phyloP scores from a whole-genome alignment of 345 rosid genomes.

The Rhizophora apiculata region DNA sequence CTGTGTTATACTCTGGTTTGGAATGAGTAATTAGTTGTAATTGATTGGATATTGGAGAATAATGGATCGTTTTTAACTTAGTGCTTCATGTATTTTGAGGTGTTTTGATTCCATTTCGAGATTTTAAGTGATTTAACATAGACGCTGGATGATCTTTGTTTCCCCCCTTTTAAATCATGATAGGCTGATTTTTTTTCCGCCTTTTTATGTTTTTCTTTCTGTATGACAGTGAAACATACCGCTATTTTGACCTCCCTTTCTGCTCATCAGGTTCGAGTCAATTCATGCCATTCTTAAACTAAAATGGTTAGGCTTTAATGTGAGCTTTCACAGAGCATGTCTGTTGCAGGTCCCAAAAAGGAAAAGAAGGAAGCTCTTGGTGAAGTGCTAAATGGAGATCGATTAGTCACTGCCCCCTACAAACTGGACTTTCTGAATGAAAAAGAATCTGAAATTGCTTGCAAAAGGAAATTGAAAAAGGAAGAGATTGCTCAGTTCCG shows the following conservation, averaged over 20 bases:
- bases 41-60: too few species aligned
- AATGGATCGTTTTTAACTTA: too few species aligned
- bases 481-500: constrained; percentile 61
- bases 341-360: constrained; percentile 48
- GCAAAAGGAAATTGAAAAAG: constrained; percentile 52
- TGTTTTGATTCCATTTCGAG: too few species aligned
- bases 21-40: too few species aligned
- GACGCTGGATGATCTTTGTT: not conserved
- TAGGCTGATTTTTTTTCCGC: not conserved
- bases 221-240: constrained; percentile 71
- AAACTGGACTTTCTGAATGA: constrained; percentile 69
- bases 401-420: constrained; percentile 83
- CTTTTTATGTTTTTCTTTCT: not conserved
- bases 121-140: too few species aligned
- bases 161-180: not conserved
- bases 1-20: too few species aligned
- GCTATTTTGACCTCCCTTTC: constrained; percentile 79
- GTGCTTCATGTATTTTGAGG: too few species aligned
- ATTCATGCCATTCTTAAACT: not conserved
- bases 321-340: not conserved
- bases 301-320: not conserved
- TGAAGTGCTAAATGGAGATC: constrained; percentile 81
- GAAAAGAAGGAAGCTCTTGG: constrained; percentile 94
- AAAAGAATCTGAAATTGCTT: constrained; percentile 57
- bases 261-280: constrained; percentile 53